Evolutionary conservation across 2,329 filamentous ascomycete genomes (phyloP), one percentile per base, ranked within the genome.

Genomic region (Arthrobotrys megalospora): DNA sequence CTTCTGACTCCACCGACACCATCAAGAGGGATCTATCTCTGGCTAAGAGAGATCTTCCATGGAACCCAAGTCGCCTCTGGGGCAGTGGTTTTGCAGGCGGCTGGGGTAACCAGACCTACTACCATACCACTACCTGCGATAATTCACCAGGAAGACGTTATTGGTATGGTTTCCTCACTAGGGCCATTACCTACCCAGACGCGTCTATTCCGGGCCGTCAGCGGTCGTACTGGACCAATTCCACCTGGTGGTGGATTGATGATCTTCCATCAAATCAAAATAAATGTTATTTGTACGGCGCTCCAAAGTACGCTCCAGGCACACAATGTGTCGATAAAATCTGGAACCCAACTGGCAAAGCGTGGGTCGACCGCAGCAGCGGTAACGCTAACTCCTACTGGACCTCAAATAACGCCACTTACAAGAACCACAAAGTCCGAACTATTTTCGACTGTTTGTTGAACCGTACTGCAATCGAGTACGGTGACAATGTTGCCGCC

Each of bases 361-460:
- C 38, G 4, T 75, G 70, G 70, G 50, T 67, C 16, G n/a, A 21
- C 21, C 65, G 70, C 28, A 75, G 52, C 43, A 67, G 52, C 63
- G 47, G 50, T 16, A 75, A 67, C 12, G 48, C 62, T 11, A 75
- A 75, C 19, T 64, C 63, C 7, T 60, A 67, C 47, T 67, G 62
- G 70, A 75, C 70, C 6, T 62, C 62, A 12, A 75, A 67, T 14
- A 75, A 75, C 45, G 62, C 63, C 14, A 75, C 52, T 16, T 73
- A 73, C 43, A 28, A 47, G 19, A 45, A 55, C 24, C 70, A 75
- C 45, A 75, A 67, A 43, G 63, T 75, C 12, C 62, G 70, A 14
- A 66, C 70, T n/a, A 66, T 67, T 38, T 67, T 50, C 28, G 70
- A 75, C 24, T 75, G 70, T 32, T 62, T 75, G 50, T 48, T 67